Evolutionary conservation across 345 rosid genomes (phyloP), one percentile per base, ranked within the genome.

Genomic region (Moricandia moricandioides): DNA sequence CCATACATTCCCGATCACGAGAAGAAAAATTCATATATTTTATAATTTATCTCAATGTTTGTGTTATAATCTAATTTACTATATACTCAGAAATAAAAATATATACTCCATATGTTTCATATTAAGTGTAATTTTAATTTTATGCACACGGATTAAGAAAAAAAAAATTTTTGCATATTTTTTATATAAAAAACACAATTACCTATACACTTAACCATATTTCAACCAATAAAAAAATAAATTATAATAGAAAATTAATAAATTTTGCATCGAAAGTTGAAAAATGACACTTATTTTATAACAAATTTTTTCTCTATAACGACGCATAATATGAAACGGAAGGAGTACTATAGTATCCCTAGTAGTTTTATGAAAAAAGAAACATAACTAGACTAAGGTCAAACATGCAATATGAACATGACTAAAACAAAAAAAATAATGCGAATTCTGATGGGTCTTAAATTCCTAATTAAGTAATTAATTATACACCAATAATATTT

Each of bases 1-100:
- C 76, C 71, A 40, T 47, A 8, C 71, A 57, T 77, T 57, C 72
- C 76, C 76, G 5, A 64, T 77, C 75, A 45, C 66, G 71, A 70
- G 75, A 77, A 21, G 54, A 64, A 77, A 70, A 3, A 1, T 21
- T 31, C 24, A 21, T 21, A 29, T 54, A 8, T 69, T 68, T 68
- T 51, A 27, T 61, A 37, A 63, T 52, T 16, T 69, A 69, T 62
- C 74, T 69, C 58, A 54, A 69, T 54, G 58, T 76, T 76, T 69
- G 74, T 76, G 70, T 69, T 57, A 76, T 54, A 62, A 62, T 52
- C 34, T 61, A 16, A 60, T 21, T 67, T 61, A 14, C 35, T 68
- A 12, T 27, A 16, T 33, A 47, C 21, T 67, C 72, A 5, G 0
- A 33, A 29, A 4, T 29, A 5, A 33, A 33, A 21, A 33, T 33